A percentile compares a stretch with the other conserved stretches of the same genome.
Evolutionary conservation across 768 basidiomycete species (phyloP).

Genomic region (Naganishia onofrii): DNA sequence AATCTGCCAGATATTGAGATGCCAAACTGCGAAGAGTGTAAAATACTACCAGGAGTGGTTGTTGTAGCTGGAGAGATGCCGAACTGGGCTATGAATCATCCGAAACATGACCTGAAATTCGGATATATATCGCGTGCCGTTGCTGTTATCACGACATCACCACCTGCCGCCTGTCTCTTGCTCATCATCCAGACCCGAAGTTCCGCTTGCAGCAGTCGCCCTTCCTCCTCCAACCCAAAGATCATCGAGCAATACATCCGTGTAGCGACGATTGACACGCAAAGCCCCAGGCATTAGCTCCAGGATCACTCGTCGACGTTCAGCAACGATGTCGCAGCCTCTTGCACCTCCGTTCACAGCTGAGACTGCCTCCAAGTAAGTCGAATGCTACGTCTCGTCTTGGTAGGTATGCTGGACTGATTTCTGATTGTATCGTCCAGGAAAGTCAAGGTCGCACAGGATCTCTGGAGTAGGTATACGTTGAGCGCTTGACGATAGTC

Average conservation of each 20-base stretch:
- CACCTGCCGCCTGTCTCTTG: no score
- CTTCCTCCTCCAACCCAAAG: no score
- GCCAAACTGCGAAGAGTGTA: no score
- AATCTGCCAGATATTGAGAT: no score
- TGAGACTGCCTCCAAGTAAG: slow-evolving; percentile 42
- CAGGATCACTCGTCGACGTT: background rate
- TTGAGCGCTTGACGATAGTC: background rate
- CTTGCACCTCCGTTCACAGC: slow-evolving; percentile 38
- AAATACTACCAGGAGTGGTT: background rate
- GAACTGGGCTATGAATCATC: background rate
- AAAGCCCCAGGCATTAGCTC: no score
- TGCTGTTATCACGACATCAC: no score
- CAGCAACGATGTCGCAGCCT: slow-evolving; percentile 5
- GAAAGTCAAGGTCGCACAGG: slow-evolving; percentile 60
- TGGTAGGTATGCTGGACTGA: background rate
- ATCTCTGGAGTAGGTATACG: slow-evolving; percentile 56
- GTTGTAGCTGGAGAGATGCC: background rate
- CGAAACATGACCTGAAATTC: background rate
- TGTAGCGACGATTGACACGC: no score
- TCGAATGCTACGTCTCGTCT: background rate
- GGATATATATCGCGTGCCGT: no score
- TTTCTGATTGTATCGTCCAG: slow-evolving; percentile 19
- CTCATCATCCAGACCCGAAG: no score
- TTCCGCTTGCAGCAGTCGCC: no score
- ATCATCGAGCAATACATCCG: no score